These are phyloP conservation scores for Biscogniauxia marginata DNA, from an alignment of 2,329 filamentous ascomycete genomes.

Conservation along the genomic window DNA sequence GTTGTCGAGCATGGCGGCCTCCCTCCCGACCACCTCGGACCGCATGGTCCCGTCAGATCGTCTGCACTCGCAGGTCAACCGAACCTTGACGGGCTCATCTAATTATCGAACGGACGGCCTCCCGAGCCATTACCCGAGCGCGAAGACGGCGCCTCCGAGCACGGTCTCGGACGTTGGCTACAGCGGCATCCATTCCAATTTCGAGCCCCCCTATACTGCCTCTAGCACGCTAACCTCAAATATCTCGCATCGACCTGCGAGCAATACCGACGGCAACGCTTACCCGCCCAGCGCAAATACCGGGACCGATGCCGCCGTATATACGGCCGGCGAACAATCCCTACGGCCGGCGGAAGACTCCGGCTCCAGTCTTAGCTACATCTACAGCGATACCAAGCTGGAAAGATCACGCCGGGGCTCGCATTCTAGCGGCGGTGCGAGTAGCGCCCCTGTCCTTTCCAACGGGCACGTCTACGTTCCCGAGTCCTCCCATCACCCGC, in stretches of 20 bases:
- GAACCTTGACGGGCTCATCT: conserved; percentile 31
- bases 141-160: conserved; percentile 22
- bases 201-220: conserved; percentile 24
- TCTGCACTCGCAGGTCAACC: conserved; percentile 36
- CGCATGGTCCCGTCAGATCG: conserved; percentile 26
- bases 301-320: conserved; percentile 17
- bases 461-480: conserved; percentile 37
- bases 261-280: conserved; percentile 15
- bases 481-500: conserved; percentile 25
- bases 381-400: conserved; percentile 29
- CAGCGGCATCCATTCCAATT: conserved; percentile 23
- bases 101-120: conserved; percentile 31
- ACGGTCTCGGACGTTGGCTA: conserved; percentile 30
- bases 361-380: conserved; percentile 23
- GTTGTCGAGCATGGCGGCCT: conserved; percentile 41
- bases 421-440: conserved; percentile 23
- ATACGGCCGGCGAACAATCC: conserved; percentile 18
- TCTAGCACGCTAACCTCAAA: conserved; percentile 15
- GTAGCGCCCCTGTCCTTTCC: conserved; percentile 25
- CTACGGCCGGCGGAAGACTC: conserved; percentile 25
- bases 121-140: conserved; percentile 21
- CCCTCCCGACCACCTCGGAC: conserved; percentile 35
- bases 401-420: conserved; percentile 22
- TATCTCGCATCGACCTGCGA: conserved; percentile 16
- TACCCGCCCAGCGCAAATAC: conserved; percentile 15